Conservation (phyloP, 148 eudicot genomes). For the Camellia japonica region DNA sequence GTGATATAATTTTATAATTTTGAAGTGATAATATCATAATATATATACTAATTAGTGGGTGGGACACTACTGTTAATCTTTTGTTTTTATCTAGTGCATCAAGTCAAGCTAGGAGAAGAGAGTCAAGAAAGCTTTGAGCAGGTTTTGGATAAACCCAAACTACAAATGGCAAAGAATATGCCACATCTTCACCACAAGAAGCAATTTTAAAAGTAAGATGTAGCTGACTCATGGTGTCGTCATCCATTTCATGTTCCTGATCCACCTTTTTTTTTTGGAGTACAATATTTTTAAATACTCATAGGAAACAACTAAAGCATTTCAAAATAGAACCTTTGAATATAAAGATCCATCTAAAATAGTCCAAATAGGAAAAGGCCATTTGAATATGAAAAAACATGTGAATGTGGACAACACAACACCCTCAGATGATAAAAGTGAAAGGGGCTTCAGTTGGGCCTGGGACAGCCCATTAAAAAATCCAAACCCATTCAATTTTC, state of each 20-base stretch:
- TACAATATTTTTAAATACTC: background rate
- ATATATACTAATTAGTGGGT: no score
- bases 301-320: background rate
- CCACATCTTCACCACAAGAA: background rate
- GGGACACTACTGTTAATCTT: background rate
- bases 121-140: background rate
- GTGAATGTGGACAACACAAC: no score
- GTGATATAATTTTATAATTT: no score
- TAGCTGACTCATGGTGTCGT: background rate
- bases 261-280: background rate
- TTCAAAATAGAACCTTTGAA: background rate
- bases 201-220: background rate
- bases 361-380: background rate
- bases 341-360: no score
- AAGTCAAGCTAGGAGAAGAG: conserved; percentile 1
- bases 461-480: no score
- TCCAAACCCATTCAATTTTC: no score
- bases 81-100: background rate
- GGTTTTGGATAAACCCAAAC: conserved; percentile 15
- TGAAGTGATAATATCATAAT: no score
- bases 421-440: background rate
- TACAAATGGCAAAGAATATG: background rate
- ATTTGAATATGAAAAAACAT: background rate
- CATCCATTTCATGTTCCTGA: background rate
- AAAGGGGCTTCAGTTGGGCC: background rate